Conservation (phyloP, 2,329 filamentous ascomycete genomes). For the Penicillium sp. region DNA sequence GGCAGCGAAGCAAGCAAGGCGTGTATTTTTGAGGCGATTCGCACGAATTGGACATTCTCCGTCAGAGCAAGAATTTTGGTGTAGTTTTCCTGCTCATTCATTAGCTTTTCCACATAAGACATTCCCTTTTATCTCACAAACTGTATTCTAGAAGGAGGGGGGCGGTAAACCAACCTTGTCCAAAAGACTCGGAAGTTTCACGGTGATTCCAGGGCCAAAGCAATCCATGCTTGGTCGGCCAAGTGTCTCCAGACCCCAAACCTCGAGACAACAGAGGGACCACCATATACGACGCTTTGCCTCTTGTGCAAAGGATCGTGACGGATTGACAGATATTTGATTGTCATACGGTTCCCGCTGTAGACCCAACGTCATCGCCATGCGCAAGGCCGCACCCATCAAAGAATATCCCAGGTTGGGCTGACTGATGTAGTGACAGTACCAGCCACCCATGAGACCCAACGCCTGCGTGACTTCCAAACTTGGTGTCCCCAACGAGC, state of each 20-base stretch:
- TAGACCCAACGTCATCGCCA: constrained; percentile 64
- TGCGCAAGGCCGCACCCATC: constrained; percentile 62
- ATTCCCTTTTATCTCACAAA: neutral
- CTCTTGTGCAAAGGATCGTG: constrained; percentile 48
- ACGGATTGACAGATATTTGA: constrained; percentile 25
- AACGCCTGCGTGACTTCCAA: constrained; percentile 66
- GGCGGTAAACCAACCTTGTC: constrained; percentile 12
- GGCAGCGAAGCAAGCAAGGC: constrained; percentile 64
- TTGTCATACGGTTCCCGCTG: constrained; percentile 54
- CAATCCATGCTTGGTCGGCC: constrained; percentile 63
- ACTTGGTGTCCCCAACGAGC: constrained; percentile 60
- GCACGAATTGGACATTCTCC: constrained; percentile 70
- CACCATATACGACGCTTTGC: constrained; percentile 63
- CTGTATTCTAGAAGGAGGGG: neutral
- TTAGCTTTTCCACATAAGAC: neutral
- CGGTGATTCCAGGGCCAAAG: constrained; percentile 59
- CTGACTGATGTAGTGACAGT: constrained; percentile 68
- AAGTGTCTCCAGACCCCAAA: constrained; percentile 63
- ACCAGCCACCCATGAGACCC: constrained; percentile 64
- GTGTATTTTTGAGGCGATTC: constrained; percentile 68
- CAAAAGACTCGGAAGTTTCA: constrained; percentile 51
- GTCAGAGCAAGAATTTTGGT: constrained; percentile 61
- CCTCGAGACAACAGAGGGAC: constrained; percentile 64
- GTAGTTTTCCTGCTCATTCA: constrained; percentile 43
- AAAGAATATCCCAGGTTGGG: constrained; percentile 69